Conservation (phyloP, 2,329 filamentous ascomycete species). For the Teratosphaeria gauchensis region DNA sequence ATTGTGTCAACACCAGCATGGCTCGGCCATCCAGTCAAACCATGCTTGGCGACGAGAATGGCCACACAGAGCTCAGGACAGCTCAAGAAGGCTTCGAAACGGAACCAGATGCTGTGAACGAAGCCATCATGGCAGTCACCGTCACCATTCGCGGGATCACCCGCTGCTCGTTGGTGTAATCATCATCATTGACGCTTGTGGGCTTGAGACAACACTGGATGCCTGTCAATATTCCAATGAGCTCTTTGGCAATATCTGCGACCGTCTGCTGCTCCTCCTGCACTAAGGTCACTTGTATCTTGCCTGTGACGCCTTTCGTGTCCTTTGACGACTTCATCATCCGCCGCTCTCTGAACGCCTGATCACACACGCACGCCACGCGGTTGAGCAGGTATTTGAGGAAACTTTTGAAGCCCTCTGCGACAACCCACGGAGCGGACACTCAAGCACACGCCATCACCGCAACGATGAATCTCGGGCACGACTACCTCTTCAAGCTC, state of each 20-base stretch:
- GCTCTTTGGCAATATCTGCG: neutral
- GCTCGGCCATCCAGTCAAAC: no score
- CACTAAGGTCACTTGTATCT: slow-evolving; percentile 1
- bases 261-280: neutral
- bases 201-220: no score
- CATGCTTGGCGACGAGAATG: no score
- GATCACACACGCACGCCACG: neutral
- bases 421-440: neutral
- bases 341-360: neutral
- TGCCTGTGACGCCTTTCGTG: neutral
- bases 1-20: no score
- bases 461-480: slow-evolving; percentile 72
- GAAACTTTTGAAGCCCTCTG: neutral
- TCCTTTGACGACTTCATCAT: neutral
- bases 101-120: no score
- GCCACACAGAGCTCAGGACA: no score
- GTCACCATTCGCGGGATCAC: no score
- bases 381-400: neutral
- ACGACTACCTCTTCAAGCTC: slow-evolving; percentile 99
- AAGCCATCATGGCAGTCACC: no score
- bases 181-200: no score
- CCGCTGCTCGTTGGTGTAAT: no score
- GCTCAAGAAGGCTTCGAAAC: no score
- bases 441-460: neutral
- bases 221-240: no score